Base-by-base conservation (phyloP, 352 stramenopile genomes). In the Phytophthora boehmeriae region DNA sequence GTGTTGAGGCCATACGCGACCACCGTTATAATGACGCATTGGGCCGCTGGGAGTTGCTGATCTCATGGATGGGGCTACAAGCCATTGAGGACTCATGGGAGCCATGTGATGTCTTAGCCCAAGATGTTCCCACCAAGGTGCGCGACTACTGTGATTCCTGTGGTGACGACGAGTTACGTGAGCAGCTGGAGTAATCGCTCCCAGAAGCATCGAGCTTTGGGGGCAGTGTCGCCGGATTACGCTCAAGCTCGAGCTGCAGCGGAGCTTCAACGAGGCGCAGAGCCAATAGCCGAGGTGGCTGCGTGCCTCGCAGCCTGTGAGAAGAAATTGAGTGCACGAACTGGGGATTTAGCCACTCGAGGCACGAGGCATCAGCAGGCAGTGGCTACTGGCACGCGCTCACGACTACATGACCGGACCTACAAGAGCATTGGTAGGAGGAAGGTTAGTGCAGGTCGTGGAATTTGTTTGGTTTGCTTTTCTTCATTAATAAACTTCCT, bases 21-120 rank as follows among this genome's bases (percentile, higher is more conserved):
- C 39, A 63, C 22, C 52, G 42, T 5, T 59, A 35, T 27, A 59
- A 59, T 8, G 8, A 50, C 4, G 14, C 3, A 1, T 5, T 42
- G 8, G 27, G 16, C 1, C 20, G 38, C 23, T 64, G 51, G 51
- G 43, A 68, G 16, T 20, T 62, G 2, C 22, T 63, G 5, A 25
- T 68, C 1, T 57, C 51, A 4, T 52, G 51, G 52, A 6, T 58
- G 6, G 42, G 42, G 63, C 6, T n/a, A n/a, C 42, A 60, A 16
- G 30, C 52, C 0, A 60, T 60, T 30, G n/a, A 59, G 8, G 13
- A 46, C 13, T 52, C 52, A 5, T 60, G 41, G 42, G 41, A 60
- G 14, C 42, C 52, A 1, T 20, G n/a, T 60, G 1, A 28, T 0
- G 0, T 13, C 3, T 3, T 30, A 51, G 10, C 17, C 36, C 39